Conservation (phyloP, 176 grass and related monocot species). For the Musa beccarii region DNA sequence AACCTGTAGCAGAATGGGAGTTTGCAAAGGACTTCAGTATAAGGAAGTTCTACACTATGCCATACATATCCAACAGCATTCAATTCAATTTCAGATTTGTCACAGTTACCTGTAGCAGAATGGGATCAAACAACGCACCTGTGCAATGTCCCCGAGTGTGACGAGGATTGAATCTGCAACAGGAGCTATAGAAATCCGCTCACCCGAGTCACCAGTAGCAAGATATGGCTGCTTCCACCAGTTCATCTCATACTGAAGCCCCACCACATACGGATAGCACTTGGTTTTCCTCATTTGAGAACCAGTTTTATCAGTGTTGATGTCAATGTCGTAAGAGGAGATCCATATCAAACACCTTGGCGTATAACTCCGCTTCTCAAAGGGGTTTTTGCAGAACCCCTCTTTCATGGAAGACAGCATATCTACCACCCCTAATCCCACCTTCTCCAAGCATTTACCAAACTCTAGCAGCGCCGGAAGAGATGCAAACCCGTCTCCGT, state of each 20-base stretch:
- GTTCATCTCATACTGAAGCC: slow-evolving; percentile 48
- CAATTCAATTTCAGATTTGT: not conserved
- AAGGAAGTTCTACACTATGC: too few species aligned
- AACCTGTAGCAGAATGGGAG: too few species aligned
- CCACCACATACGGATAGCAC: slow-evolving; percentile 55
- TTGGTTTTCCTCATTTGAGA: slow-evolving; percentile 25
- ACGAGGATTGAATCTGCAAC: slow-evolving; percentile 40
- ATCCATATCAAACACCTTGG: slow-evolving; percentile 64
- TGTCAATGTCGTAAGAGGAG: slow-evolving; percentile 18
- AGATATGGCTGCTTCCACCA: slow-evolving; percentile 20
- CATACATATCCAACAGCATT: not conserved
- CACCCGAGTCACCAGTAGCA: slow-evolving; percentile 42
- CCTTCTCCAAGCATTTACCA: slow-evolving; percentile 39
- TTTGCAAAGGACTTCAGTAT: too few species aligned
- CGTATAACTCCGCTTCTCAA: slow-evolving; percentile 35
- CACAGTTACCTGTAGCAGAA: not conserved
- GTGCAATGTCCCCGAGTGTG: slow-evolving; percentile 74
- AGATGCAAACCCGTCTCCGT: not conserved
- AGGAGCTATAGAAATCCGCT: slow-evolving; percentile 28
- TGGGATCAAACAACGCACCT: slow-evolving; percentile 36
- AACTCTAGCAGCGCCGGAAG: slow-evolving; percentile 32
- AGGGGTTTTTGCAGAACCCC: slow-evolving; percentile 30
- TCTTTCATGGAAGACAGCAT: slow-evolving; percentile 24
- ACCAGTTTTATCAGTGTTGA: not conserved
- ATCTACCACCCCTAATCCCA: slow-evolving; percentile 41